Base-by-base conservation (phyloP, 257 asterid genomes). In the Nicotiana benthamiana region DNA sequence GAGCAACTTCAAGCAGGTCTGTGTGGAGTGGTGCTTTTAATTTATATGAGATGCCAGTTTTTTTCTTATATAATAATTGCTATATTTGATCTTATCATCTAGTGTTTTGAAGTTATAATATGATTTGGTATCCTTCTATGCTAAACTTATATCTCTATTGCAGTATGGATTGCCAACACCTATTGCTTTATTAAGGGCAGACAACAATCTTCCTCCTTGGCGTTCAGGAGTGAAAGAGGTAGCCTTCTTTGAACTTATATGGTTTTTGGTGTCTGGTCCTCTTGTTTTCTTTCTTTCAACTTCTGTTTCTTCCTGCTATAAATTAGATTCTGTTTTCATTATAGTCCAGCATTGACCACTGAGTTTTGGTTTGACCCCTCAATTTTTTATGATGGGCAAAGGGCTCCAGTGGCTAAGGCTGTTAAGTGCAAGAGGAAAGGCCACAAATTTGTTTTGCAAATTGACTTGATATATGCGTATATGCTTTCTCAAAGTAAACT, bases 121-220 rank as follows among this genome's bases (percentile, higher is more conserved):
- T 18, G 5, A 43, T 82, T 64, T 20, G 10, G 1, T n/a, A 36
- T 53, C 43, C 3, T 68, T 13, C 27, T 16, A 43, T 78, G 57
- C 53, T 67, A 15, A 34, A 27, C 27, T 43, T 24, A 9, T 80
- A 80, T 67, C 28, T 77, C 36, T 63, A 76, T 83, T 82, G 84
- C 91, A 96, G 99, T 96, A 96, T 84, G 99, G 98, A 84, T 83
- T 96, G 85, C 97, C 96, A 51, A 84, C 85, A 90, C 99, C 98
- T 4, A 79, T 96, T 85, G 89, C 97, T 66, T 84, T 96, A 82
- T 81, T 96, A 77, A 91, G 99, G 91, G 99, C 99, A 66, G 99
- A 96, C 84, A 96, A 96, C 86, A 94, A 94, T 70, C 95, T 92
- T 84, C 99, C 98, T 83, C 98, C 99, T 72, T 96, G 99, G 99